Conservation (phyloP, 139 green algal genomes). For the Limnomonas spitsbergensis region DNA sequence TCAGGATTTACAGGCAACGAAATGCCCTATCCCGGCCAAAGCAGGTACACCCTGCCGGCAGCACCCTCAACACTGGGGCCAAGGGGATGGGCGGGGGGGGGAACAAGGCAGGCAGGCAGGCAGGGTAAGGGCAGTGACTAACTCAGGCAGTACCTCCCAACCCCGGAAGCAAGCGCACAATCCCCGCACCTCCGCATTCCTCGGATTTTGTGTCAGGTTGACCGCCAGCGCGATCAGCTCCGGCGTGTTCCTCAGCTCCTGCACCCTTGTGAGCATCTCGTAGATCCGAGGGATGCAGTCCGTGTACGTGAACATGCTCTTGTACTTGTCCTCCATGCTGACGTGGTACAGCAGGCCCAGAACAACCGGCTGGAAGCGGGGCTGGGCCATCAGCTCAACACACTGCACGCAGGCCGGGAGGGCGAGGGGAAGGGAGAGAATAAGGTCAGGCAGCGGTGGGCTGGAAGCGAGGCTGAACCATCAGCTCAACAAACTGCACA, state of each 20-base stretch:
- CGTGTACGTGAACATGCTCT: conserved; percentile 77
- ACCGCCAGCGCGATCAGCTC: conserved; percentile 83
- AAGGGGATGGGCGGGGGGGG: no score
- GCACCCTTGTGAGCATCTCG: conserved; percentile 58
- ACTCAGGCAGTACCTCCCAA: no score
- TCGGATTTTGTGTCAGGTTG: conserved; percentile 74
- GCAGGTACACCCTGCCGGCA: no score
- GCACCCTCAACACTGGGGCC: no score
- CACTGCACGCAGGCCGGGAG: conserved; percentile 30
- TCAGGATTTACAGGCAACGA: no score
- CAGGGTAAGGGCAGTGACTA: no score
- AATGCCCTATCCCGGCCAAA: no score
- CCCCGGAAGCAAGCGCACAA: conserved; percentile 32
- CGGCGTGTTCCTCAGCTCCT: conserved; percentile 58
- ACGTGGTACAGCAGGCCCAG: conserved; percentile 84
- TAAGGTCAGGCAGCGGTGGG: no score
- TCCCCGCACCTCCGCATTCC: conserved; percentile 57
- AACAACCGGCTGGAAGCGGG: conserved; percentile 56
- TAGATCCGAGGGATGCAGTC: conserved; percentile 52
- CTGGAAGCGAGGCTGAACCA: conserved; percentile 47
- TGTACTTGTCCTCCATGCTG: conserved; percentile 74
- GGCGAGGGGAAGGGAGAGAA: not conserved
- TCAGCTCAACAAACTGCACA: conserved; percentile 54
- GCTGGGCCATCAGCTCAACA: conserved; percentile 57
- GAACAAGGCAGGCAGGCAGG: no score